Evolutionary conservation across 2,329 filamentous ascomycete genomes (phyloP), one percentile per base, ranked within the genome.

Genomic region (Pseudopithomyces maydicus): DNA sequence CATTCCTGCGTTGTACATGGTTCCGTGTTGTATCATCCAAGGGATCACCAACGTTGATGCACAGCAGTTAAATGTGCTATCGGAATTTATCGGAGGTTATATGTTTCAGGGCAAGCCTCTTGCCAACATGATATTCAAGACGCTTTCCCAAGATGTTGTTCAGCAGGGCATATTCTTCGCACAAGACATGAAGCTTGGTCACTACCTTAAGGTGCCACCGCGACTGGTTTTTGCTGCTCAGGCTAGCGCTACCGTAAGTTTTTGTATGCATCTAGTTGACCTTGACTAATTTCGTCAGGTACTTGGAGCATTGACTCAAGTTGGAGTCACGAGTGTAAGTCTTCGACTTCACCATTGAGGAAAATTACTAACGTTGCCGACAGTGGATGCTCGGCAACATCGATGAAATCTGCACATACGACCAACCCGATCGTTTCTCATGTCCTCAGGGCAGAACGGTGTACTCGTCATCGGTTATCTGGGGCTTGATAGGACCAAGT

Each of bases 111-210:
- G 92, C 23, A 88, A 90, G 1, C 92, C 91, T 1, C 90, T 96
- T 10, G 92, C 91, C 49, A 95, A 96, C 75, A 96, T 96, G 91
- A 90, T 96, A 33, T 96, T 96, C 68, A 91, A 94, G 46, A 95
- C 91, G 0, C 96, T 95, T 72, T 91, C 91, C 58, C 96, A 95
- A 56, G 95, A 95, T 70, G 92, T 90, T 3, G 93, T 90, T 0
- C 90, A 90, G 0, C 92, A 96, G 77, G 92, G 92, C 29, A 89
- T 96, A 73, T 95, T 95, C 71, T 96, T 96, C 70, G 89, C 90
- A 1, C 88, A 90, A 1, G 92, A 96, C 72, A 82, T 96, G 50
- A 96, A 96, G 75, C 84, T 96, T 0, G 92, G 90, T 8, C 90
- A 93, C 70, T 93, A 94, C 76, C 92, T 93, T 89, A 92, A 93